A percentile compares a stretch with the other conserved stretches of the same genome.
Evolutionary conservation across 164 flowering plant genomes (phyloP).

Genomic region (Akebia trifoliata): DNA sequence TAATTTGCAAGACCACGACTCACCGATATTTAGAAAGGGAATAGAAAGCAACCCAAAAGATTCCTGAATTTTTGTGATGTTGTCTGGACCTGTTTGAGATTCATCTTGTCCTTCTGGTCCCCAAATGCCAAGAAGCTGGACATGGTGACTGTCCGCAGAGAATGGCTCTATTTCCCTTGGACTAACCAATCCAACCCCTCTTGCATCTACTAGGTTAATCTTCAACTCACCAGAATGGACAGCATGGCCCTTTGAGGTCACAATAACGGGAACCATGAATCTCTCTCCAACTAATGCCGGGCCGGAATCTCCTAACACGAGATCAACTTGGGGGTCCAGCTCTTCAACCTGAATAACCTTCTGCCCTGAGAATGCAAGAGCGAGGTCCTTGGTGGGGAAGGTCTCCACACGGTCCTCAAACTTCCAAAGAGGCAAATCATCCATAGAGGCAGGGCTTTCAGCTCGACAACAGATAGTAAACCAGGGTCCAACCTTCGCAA

Average conservation of each 20-base stretch:
- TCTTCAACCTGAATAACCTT: constrained; percentile 88
- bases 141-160: constrained; percentile 69
- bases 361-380: constrained; percentile 77
- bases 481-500: constrained; percentile 60
- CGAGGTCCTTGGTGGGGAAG: constrained; percentile 80
- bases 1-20: constrained; percentile 82
- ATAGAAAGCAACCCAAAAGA: constrained; percentile 89
- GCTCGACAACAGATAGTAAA: constrained; percentile 86
- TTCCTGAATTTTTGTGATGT: constrained; percentile 65
- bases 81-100: constrained; percentile 32
- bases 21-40: constrained; percentile 57
- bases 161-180: constrained; percentile 76
- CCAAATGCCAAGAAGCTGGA: constrained; percentile 69
- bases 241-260: constrained; percentile 66
- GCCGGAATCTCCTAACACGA: constrained; percentile 55
- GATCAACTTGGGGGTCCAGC: constrained; percentile 79
- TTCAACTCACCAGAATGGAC: constrained; percentile 85
- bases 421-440: constrained; percentile 89
- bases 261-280: constrained; percentile 67
- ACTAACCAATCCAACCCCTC: constrained; percentile 81
- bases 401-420: constrained; percentile 76
- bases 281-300: constrained; percentile 93
- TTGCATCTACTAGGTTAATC: constrained; percentile 87
- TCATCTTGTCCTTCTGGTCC: constrained; percentile 45
- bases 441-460: constrained; percentile 97